Evolutionary conservation across 805 yeast species (phyloP).

Genomic region (Candida odintsovae): DNA sequence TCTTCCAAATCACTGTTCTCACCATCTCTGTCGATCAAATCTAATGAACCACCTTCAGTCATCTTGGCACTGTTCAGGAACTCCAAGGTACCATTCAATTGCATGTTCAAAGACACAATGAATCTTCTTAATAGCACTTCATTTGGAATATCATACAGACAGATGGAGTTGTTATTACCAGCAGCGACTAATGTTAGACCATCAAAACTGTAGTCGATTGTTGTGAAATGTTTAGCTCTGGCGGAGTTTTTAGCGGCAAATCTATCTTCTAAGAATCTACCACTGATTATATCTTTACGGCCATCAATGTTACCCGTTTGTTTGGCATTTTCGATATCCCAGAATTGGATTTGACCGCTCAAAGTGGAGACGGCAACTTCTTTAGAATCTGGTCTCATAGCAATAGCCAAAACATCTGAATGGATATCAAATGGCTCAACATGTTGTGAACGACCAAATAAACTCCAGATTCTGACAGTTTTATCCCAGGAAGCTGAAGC

Average conservation of each 20-base stretch:
- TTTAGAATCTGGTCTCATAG: conserved; percentile 91
- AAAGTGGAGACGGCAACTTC: conserved; percentile 82
- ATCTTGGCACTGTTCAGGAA: conserved; percentile 72
- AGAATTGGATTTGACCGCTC: conserved; percentile 80
- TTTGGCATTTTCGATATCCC: conserved; percentile 76
- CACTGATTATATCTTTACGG: conserved; percentile 77
- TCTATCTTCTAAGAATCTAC: conserved; percentile 77
- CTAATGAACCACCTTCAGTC: conserved; percentile 85
- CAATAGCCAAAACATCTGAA: conserved; percentile 76
- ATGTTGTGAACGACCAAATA: conserved; percentile 78
- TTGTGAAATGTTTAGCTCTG: conserved; percentile 77
- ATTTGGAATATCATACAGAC: conserved; percentile 84
- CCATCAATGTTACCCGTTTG: conserved; percentile 85
- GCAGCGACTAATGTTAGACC: conserved; percentile 87
- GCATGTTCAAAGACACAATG: conserved; percentile 84
- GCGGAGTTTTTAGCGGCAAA: conserved; percentile 76
- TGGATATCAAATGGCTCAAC: conserved; percentile 87
- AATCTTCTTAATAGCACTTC: conserved; percentile 81
- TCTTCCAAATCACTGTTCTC: conserved; percentile 84
- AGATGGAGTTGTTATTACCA: conserved; percentile 86
- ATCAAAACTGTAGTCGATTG: conserved; percentile 82
- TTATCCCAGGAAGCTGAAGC: conserved; percentile 97
- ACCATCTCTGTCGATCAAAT: conserved; percentile 76
- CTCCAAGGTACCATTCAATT: conserved; percentile 80
- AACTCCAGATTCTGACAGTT: conserved; percentile 88